These are phyloP conservation scores for Raddia guianensis DNA, from an alignment of 176 grass and related monocot genomes.

Conservation along the genomic window DNA sequence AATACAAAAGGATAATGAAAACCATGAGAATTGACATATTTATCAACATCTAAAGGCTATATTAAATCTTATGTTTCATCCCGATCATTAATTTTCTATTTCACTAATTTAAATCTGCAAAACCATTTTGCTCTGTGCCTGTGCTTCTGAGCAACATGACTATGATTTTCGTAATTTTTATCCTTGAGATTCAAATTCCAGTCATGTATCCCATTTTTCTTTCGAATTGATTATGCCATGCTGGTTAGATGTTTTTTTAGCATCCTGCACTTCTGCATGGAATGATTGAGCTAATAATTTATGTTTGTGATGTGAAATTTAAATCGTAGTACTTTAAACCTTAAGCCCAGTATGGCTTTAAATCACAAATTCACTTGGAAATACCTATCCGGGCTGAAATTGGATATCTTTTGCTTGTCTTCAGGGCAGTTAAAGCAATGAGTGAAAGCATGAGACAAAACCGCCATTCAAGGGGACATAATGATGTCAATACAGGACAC, in stretches of 20 bases:
- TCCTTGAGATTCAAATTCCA: background rate
- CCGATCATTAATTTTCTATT: background rate
- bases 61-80: conserved; percentile 18
- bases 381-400: background rate
- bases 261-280: conserved; percentile 2
- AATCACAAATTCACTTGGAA: background rate
- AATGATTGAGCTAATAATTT: conserved; percentile 17
- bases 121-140: background rate
- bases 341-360: background rate
- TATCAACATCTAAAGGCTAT: conserved; percentile 1
- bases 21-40: background rate
- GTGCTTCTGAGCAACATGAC: background rate
- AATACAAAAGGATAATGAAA: background rate
- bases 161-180: conserved; percentile 4
- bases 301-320: conserved; percentile 13
- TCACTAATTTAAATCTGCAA: background rate
- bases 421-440: conserved; percentile 84
- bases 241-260: background rate
- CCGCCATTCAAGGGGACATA: conserved; percentile 56
- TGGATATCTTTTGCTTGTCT: conserved; percentile 32
- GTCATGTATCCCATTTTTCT: background rate
- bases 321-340: background rate
- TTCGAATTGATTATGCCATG: conserved; percentile 18
- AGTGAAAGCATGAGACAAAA: conserved; percentile 86
- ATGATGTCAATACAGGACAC: conserved; percentile 58